These are phyloP conservation scores for Epichloe gansuensis DNA, from an alignment of 2,329 filamentous ascomycete species.

Conservation along the genomic window DNA sequence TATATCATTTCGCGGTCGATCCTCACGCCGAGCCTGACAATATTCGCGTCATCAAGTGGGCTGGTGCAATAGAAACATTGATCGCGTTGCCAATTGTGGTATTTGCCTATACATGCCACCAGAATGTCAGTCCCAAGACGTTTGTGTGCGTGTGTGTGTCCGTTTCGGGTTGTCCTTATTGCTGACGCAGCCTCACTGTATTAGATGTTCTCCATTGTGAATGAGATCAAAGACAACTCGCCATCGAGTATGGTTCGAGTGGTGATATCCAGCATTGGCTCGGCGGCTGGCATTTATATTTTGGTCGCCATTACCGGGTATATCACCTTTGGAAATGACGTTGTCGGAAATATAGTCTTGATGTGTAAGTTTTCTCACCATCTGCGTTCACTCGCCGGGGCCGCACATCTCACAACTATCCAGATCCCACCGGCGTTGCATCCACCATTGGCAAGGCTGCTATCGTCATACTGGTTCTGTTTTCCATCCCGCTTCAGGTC, in stretches of 20 bases:
- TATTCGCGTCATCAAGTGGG: slow-evolving; percentile 66
- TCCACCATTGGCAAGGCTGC: slow-evolving; percentile 90
- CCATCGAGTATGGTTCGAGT: slow-evolving; percentile 63
- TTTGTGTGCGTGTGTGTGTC: neutral
- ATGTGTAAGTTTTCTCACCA: slow-evolving; percentile 52
- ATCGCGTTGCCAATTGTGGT: slow-evolving; percentile 89
- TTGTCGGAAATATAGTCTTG: slow-evolving; percentile 83
- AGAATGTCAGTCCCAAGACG: slow-evolving; percentile 53
- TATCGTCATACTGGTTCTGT: slow-evolving; percentile 91
- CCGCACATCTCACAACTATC: slow-evolving; percentile 10
- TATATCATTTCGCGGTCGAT: slow-evolving; percentile 83
- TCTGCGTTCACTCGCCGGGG: too few relatives aligned
- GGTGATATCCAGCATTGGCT: slow-evolving; percentile 71
- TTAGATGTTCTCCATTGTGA: slow-evolving; percentile 96
- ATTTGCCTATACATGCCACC: slow-evolving; percentile 98
- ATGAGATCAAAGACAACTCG: slow-evolving; percentile 80
- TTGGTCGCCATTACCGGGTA: slow-evolving; percentile 92
- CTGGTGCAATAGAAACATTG: slow-evolving; percentile 62
- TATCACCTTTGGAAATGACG: slow-evolving; percentile 81
- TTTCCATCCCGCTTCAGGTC: slow-evolving; percentile 89
- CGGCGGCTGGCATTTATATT: slow-evolving; percentile 75
- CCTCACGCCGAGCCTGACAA: slow-evolving; percentile 59
- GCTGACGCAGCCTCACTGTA: slow-evolving; percentile 12
- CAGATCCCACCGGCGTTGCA: slow-evolving; percentile 39
- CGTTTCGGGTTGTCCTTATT: neutral